Evolutionary conservation across 371 early-diverging fungal genomes (phyloP), one percentile per base, ranked within the genome.

Genomic region (Batkoa obscura): DNA sequence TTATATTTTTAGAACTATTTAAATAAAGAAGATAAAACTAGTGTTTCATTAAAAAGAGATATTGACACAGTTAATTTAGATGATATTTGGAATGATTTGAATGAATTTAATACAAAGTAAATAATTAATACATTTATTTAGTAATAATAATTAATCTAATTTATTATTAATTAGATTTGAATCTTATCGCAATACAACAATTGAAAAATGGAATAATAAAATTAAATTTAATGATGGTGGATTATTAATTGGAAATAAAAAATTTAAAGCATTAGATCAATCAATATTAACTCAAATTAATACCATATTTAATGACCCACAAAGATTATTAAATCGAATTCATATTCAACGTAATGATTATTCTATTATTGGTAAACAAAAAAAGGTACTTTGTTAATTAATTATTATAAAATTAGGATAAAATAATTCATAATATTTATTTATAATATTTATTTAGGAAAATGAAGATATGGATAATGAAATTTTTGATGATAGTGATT

Each of bases 401-500:
- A 53, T 0, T 41, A 45, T 13, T 48, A 48, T 34, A 61, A 15
- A 51, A 69, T 43, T 51, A 61, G 13, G 52, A 60, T 31, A 60
- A 65, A 53, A 58, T 34, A 23, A 50, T 35, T 55, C 57, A 43
- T 23, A 49, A 47, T 47, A 23, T 42, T 12, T 23, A 53, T 15
- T 23, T 23, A 15, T 23, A 23, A 23, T 23, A 23, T 23, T 23
- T 23, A 8, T 10, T 10, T 17, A 15, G 34, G 54, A 31, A 12
- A 48, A 50, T 38, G 66, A 65, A 32, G 59, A 66, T 47, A 56
- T 82, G 49, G 88, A 90, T 58, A 65, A 65, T 13, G 90, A 92
- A 59, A 80, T 95, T 32, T 95, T 91, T 72, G 95, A 95, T 62
- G 96, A 95, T 60, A 75, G 80, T 13, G 96, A 95, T 66, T 95